Base-by-base conservation (phyloP, 805 yeast genomes). In the Wickerhamomyces ciferrii region DNA sequence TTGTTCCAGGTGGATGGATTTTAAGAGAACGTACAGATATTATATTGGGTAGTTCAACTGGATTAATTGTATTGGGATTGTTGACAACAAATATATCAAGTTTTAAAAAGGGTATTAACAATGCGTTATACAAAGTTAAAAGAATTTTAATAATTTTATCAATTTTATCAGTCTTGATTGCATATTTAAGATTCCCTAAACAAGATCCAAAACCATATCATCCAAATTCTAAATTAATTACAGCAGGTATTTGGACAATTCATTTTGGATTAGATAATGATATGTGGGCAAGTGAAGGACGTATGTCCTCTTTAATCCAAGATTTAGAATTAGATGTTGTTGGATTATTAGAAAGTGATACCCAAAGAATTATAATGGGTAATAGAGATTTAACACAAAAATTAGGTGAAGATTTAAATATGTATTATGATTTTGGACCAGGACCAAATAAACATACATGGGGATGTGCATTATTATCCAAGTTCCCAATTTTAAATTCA, bases 391-490 rank as follows among this genome's bases (percentile, higher is more conserved):
- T 92, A 58, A 90, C 97, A 0, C 96, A 88, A 69, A 80, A 83
- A 53, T 69, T 94, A 45, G 96, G 97, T 1, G 96, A 90, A 65
- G 96, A 92, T 55, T 74, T 94, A 55, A 92, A 88, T 38, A 89
- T 89, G 92, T 94, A 94, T 62, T 91, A 84, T 20, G 99, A 94
- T 65, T 94, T 82, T 62, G 99, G 99, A 8, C 99, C 99, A 8
- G 97, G 97, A 14, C 97, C 98, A 45, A 88, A 90, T 63, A 85
- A 91, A 65, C 98, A 94, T 69, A 94, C 99, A 0, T 94, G 99
- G 99, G 99, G 99, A 38, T 85, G 91, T 43, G 94, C 94, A 2
- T 72, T 94, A 50, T 71, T 94, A 53, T 91, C 97, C 19, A 89
- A 91, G 62, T 94, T 92, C 76, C 99, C 99, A 27, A 94, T 94